Evolutionary conservation across 805 yeast species (phyloP).

Genomic region (Sungouiozyma intestinalis): DNA sequence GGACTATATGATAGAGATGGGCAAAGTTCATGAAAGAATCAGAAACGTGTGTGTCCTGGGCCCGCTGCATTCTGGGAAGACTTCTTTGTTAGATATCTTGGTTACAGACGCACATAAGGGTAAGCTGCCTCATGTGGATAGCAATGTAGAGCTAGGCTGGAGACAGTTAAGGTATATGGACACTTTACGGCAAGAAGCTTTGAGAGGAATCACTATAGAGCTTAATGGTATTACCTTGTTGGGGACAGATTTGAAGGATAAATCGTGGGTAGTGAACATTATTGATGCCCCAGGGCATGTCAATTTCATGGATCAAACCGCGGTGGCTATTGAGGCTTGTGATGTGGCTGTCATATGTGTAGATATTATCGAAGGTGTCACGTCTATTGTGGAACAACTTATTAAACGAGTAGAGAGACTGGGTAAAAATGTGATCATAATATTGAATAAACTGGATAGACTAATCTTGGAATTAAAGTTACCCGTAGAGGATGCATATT

Average conservation of each 20-base stretch:
- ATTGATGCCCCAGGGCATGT: conserved; percentile 91
- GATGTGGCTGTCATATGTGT: conserved; percentile 64
- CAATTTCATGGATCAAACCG: conserved; percentile 68
- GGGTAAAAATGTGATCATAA: conserved; percentile 44
- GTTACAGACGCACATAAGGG: conserved; percentile 50
- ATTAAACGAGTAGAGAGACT: conserved; percentile 43
- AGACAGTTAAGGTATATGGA: conserved; percentile 58
- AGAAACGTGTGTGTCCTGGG: conserved; percentile 78
- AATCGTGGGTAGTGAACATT: conserved; percentile 50
- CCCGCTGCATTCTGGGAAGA: conserved; percentile 74
- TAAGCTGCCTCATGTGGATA: conserved; percentile 19
- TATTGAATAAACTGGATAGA: conserved; percentile 77
- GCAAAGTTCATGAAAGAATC: conserved; percentile 49
- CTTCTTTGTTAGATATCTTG: conserved; percentile 61
- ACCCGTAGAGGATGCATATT: conserved; percentile 63
- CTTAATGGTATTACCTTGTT: conserved; percentile 52
- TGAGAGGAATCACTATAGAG: conserved; percentile 61
- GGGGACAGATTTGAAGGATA: conserved; percentile 40
- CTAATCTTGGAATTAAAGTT: conserved; percentile 69
- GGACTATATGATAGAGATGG: conserved; percentile 44
- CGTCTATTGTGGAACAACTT: conserved; percentile 42
- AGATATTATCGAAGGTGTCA: conserved; percentile 81
- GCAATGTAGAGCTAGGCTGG: conserved; percentile 29
- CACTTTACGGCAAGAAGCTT: conserved; percentile 55
- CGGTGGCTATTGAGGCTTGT: conserved; percentile 42